Base-by-base conservation (phyloP, 352 stramenopile genomes). In the Phytopythium aichiense region DNA sequence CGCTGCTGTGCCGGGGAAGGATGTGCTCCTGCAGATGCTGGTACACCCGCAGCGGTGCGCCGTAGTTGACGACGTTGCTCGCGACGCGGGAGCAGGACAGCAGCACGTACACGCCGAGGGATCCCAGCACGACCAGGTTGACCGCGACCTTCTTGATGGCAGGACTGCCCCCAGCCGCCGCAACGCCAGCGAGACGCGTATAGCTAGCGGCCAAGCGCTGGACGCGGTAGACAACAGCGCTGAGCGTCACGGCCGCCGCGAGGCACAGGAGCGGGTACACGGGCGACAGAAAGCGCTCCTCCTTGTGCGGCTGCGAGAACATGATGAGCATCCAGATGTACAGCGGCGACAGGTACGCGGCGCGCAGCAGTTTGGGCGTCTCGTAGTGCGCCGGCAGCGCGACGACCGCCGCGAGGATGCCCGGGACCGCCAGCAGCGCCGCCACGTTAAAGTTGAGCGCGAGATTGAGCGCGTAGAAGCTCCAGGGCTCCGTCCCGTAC, bases 251-350 rank as follows among this genome's bases (percentile, higher is more conserved):
- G 2, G 89, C 94, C 38, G 88, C 91, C 31, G 74, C 71, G 23
- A 97, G 67, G 61, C 82, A 94, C 6, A 98, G 68, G 1, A 98
- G 76, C 16, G 96, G 93, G 68, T 99, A 99, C 8, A 98, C 78
- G 0, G 96, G 95, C 63, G 96, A 99, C 20, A 99, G 66, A 69
- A 99, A 99, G 7, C 97, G 84, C 78, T 99, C 97, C 67, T 99
- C 97, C 70, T 99, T 99, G 84, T 99, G 97, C 25, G 96, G 83
- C 67, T 98, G 84, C n/a, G 83, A 64, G 43, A 96, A 88, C 68
- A 99, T 97, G 43, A 99, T 88, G 7, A 42, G 67, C 49, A 99
- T 64, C 96, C 96, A 99, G 23, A 98, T 51, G 57, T 96, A 93
- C 70, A 92, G 69, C 13, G 84, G 82, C 11, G 71, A 81, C 46